Evolutionary conservation across 306 rosid genomes (phyloP), one percentile per base, ranked within the genome.

Genomic region (Abrus precatorius): DNA sequence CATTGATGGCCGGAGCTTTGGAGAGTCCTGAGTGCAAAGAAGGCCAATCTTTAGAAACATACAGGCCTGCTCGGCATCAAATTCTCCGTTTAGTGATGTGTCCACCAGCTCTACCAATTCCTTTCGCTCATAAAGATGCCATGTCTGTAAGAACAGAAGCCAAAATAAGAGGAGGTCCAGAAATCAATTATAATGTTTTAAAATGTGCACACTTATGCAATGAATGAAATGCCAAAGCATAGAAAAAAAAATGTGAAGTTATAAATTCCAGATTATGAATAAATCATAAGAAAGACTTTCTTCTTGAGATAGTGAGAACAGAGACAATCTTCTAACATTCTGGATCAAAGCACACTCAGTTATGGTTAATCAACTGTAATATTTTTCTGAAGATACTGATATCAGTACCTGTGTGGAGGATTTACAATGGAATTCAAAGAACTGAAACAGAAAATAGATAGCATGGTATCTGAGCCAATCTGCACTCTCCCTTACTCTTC

Each of bases 21-120:
- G 97, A 54, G 89, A 61, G 81, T 93, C 97, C 75, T 96, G 99
- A 4, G 99, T 93, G 88, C 99, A 96, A 47, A 96, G 93, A 72
- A 96, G 97, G 65, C 91, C 93, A 59, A 96, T 88, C 85, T 89
- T 93, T 69, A 96, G 88, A 79, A 91, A 84, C 3, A 82, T 82
- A 80, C 94, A 87, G 4, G 98, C 99, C 86, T 93, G 91, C 90
- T 89, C 99, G 0, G 86, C 93, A 1, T 96, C 97, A 5, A 93
- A 96, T 30, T 93, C 81, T 0, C 94, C 97, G 0, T 92, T 57
- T 60, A 96, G 71, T n/a, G 93, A 72, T 67, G 64, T 45, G 69
- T 93, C 99, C 56, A 92, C 82, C 36, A 96, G 84, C 9, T 29
- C 88, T 1, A 93, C 91, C 68, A 93, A 83, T 86, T 84, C 96